Percentiles rank a stretch among this genome's conserved stretches.
These are phyloP conservation scores for Botryotinia globosa DNA, from an alignment of 2,329 filamentous ascomycete genomes.

Conservation along the genomic window DNA sequence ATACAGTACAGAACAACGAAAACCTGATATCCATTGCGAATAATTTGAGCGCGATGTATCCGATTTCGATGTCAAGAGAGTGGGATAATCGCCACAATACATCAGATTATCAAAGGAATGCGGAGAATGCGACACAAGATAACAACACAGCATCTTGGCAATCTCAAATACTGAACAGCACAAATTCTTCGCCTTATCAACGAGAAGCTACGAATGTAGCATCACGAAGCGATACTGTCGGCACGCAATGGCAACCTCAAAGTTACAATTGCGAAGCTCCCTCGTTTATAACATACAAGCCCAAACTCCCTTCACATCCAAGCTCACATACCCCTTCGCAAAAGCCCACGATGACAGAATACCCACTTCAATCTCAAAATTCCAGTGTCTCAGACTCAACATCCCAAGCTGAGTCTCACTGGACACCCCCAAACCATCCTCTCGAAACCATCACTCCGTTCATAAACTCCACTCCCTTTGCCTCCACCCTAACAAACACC, in stretches of 20 bases:
- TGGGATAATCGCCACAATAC: not conserved
- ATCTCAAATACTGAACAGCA: not conserved
- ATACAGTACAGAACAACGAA: not conserved
- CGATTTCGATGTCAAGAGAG: not conserved
- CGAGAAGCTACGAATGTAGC: not conserved
- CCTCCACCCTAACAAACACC: not conserved
- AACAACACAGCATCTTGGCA: not conserved
- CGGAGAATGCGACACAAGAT: not conserved
- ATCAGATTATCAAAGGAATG: not conserved
- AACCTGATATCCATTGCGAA: not conserved
- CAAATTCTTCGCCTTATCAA: not conserved
- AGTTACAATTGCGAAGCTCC: not conserved
- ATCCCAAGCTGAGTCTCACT: not conserved
- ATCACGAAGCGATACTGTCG: not conserved
- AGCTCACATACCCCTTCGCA: too few relatives aligned
- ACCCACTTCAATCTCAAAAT: not conserved
- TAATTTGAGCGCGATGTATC: not conserved
- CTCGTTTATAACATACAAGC: not conserved
- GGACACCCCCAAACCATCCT: not conserved
- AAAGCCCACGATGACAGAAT: not conserved
- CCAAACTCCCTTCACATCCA: not conserved
- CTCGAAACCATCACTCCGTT: conserved; percentile 3
- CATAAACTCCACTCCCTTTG: not conserved
- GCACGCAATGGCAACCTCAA: not conserved
- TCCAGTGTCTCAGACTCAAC: not conserved